Base-by-base conservation (phyloP, 164 flowering plant genomes). In the Brasenia schreberi region DNA sequence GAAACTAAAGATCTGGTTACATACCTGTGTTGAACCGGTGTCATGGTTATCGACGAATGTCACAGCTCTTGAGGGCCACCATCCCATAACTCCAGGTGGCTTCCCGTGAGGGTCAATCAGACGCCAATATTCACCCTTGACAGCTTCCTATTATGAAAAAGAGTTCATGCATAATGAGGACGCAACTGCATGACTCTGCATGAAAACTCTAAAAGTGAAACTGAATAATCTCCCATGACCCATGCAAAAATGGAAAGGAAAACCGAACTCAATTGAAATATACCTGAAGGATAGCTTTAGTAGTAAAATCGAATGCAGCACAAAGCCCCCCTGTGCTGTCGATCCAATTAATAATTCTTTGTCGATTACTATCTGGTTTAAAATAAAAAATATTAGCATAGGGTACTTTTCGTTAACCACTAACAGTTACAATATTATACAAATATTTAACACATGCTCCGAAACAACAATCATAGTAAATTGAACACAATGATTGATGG, bases 51-150 rank as follows among this genome's bases (percentile, higher is more conserved):
- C 98, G 70, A 92, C 60, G 72, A 90, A 88, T 16, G 98, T 90
- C 61, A 84, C 93, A 65, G 96, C 82, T 78, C 96, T 88, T 65
- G 96, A 92, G 71, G 98, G 85, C 96, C 98, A 92, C 98, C 90
- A 90, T 68, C 98, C 98, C 79, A 92, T 71, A 16, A 92, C 87
- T 70, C 98, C 96, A 7, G 96, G 96, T 66, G 98, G 98, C 77
- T 92, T 92, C 73, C 98, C 96, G 75, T 83, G 82, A 44, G 85
- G 59, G 63, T 92, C 98, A 68, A 90, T 88, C 70, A 92, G 75
- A 68, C 96, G 95, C 98, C 98, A 92, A 7, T 80, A 73, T 77
- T 92, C 87, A 72, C 98, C 96, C 71, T 85, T 87, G 14, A 90
- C 93, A 71, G 98, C 93, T 85, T 92, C 93, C 98, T 92, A 76